Base-by-base conservation (phyloP, 805 yeast species). In the Saturnispora bothae region DNA sequence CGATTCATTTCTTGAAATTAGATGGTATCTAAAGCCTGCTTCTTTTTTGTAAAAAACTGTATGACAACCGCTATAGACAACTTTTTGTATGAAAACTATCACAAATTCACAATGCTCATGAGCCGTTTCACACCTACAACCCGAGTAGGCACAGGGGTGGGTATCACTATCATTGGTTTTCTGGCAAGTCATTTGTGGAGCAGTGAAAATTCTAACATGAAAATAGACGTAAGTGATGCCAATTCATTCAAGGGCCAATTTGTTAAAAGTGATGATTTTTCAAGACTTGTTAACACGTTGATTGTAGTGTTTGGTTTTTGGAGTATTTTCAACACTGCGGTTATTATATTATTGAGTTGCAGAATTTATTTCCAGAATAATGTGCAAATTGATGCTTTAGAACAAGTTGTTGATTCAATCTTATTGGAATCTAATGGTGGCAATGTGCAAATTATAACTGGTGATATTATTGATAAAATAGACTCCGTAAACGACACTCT, bases 381-480 rank as follows among this genome's bases (percentile, higher is more conserved):
- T 38, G 4, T 5, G 12, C 13, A n/a, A 10, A 12, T 26, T n/a
- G 30, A 40, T 5, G 17, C 38, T 17, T 27, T 34, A 2, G 41
- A 45, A 36, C 16, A n/a, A 13, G 48, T 45, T 7, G 42, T 45
- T 12, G 46, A 45, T 18, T 36, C 42, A 4, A 39, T 45, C 4
- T 22, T 45, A 10, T 18, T 16, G 8, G 48, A 45, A 9, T 19
- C 36, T 15, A 38, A 36, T 31, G 8, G 30, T 17, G 28, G 39
- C 16, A 29, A 39, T 15, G 7, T 41, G 3, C 30, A 37, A 14
- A 21, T 32, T 17, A 33, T 36, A 4, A 39, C 33, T 22, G 5
- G n/a, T 1, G 45, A 44, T 16, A 16, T 42, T 10, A 39, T 39
- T 27, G 34, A 38, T 19, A 41, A 40, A 18, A 14, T 36, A 8